Evolutionary conservation across 495 filamentous ascomycete genomes (phyloP).

Genomic region (Aspergillus homomorphus): DNA sequence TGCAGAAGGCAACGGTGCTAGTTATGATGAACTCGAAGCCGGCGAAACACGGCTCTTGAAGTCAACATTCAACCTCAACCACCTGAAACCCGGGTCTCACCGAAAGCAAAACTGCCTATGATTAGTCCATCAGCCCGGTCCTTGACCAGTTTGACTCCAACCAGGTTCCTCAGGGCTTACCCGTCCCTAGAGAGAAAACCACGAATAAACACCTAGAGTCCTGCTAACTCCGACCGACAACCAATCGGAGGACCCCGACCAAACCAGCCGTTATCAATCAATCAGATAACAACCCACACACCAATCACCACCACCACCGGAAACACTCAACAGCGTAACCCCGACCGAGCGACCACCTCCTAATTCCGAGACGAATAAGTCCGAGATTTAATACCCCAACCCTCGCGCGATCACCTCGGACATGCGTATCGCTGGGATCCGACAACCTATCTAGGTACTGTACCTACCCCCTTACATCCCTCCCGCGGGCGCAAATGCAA

Average conservation of each 20-base stretch:
- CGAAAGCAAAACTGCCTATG: no score
- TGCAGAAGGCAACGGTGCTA: no score
- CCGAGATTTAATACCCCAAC: background rate
- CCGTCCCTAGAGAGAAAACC: no score
- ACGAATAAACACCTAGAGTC: no score
- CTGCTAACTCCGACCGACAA: background rate
- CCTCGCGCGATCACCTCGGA: background rate
- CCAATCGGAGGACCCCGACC: background rate
- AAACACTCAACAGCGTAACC: background rate
- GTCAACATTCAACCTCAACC: no score
- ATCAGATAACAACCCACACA: background rate
- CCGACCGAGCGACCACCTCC: background rate
- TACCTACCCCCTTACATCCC: background rate
- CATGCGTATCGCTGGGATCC: background rate
- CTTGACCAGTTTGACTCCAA: no score
- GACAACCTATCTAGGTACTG: background rate
- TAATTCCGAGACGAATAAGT: background rate
- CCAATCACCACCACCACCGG: background rate
- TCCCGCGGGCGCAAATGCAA: background rate
- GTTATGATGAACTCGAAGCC: no score
- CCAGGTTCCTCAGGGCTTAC: no score
- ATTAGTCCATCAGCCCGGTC: no score
- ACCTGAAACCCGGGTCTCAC: no score
- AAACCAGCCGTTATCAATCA: background rate
- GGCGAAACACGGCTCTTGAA: no score